Conservation (phyloP, 495 filamentous ascomycete genomes). For the Aspergillus haitiensis region DNA sequence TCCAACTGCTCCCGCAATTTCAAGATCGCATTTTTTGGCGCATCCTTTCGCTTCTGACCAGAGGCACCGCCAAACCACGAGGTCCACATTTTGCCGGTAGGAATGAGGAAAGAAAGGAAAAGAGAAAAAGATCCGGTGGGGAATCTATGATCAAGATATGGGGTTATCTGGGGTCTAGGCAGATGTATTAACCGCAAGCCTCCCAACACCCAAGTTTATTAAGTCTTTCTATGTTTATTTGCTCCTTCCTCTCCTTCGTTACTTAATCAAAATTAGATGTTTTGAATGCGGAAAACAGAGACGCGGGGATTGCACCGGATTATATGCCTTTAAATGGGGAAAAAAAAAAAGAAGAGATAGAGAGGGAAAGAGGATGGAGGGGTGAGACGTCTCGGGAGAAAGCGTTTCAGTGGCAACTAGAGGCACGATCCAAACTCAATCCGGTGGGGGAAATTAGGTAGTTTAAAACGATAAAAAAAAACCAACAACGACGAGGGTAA, state of each 20-base stretch:
- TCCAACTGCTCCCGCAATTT: slow-evolving; percentile 84
- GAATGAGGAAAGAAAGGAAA: slow-evolving; percentile 8
- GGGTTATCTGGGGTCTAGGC: too few species aligned
- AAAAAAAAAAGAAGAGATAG: slow-evolving; percentile 29
- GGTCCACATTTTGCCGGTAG: slow-evolving; percentile 56
- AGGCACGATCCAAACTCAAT: not conserved
- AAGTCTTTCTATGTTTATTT: too few species aligned
- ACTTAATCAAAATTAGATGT: not conserved
- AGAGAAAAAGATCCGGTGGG: too few species aligned
- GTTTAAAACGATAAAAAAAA: not conserved
- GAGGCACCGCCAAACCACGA: slow-evolving; percentile 82
- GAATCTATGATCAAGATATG: too few species aligned
- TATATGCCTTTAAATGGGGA: too few species aligned
- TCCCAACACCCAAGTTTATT: too few species aligned
- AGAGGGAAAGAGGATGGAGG: slow-evolving; percentile 10
- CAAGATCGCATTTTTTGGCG: slow-evolving; percentile 95
- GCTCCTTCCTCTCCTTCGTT: too few species aligned
- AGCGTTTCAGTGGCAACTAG: not conserved
- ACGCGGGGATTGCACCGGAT: not conserved
- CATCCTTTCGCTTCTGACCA: slow-evolving; percentile 83
- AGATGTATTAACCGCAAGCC: too few species aligned
- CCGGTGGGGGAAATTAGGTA: not conserved
- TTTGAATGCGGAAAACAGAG: slow-evolving; percentile 4
- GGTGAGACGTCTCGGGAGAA: not conserved
- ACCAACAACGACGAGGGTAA: not conserved